These are phyloP conservation scores for Fusarium devonianum DNA, from an alignment of 2,329 filamentous ascomycete species.

Conservation along the genomic window DNA sequence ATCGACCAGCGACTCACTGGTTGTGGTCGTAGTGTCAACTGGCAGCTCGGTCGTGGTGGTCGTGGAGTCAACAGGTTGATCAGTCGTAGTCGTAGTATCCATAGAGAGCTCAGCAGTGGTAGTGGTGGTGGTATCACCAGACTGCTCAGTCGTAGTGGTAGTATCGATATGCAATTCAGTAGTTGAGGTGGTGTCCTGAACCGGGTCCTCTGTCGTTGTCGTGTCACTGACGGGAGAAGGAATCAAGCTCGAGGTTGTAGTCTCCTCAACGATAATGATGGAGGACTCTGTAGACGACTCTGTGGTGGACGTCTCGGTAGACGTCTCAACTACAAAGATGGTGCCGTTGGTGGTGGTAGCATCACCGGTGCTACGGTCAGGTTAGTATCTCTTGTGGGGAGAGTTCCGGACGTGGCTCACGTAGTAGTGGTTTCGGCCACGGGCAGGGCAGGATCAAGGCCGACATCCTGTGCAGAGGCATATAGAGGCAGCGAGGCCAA, in stretches of 20 bases:
- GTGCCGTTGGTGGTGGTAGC: neutral
- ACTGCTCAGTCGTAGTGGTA: neutral
- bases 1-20: neutral
- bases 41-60: slow-evolving; percentile 1
- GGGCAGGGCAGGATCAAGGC: neutral
- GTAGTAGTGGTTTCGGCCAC: neutral
- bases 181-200: neutral
- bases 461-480: slow-evolving; percentile 15
- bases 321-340: neutral
- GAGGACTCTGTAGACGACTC: neutral
- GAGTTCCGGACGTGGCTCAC: no score
- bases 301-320: neutral
- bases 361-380: neutral
- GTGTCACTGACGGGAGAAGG: neutral
- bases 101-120: neutral
- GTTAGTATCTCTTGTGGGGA: neutral
- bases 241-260: neutral
- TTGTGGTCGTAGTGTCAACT: neutral
- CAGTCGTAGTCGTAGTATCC: slow-evolving; percentile 1
- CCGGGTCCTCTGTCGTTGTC: neutral
- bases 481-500: slow-evolving; percentile 22
- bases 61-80: neutral
- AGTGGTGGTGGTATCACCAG: neutral
- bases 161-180: neutral
- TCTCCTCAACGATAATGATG: neutral